Evolutionary conservation across 441 rosid species (phyloP), one percentile per base, ranked within the genome.

Genomic region (Aquilaria agallochum): DNA sequence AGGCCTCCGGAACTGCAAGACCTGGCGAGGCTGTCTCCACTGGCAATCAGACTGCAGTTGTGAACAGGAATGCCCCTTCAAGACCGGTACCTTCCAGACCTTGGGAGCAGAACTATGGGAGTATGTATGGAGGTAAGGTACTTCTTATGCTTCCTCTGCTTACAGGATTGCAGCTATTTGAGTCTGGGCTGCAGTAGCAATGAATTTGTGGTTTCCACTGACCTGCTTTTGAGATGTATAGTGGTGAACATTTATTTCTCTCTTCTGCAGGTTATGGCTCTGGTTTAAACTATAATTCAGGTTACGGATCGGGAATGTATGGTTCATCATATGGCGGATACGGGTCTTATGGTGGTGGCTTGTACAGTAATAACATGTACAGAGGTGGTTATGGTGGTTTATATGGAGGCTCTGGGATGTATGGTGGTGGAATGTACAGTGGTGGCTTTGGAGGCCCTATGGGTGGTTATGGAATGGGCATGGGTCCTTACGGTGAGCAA

Each of bases 391-490:
- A 81, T 74, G 89, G 94, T 53, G 88, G 96, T 59, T 31, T 74
- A n/a, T 76, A 73, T 64, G 89, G 86, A 64, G 83, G 85, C 55
- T 69, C 79, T 44, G 76, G 94, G 58, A 74, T 77, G 83, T 81
- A 79, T 20, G 81, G 88, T 33, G 80, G 90, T 5, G 92, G 88
- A 52, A 88, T 83, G 96, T 80, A 83, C 53, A 60, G 64, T 53
- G 72, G 88, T 58, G 78, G 93, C 58, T 31, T 72, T 53, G 91
- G 96, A 64, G 94, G 93, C 55, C 72, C 76, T 13, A 86, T 92
- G 96, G 96, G 97, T 75, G 94, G 95, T 68, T 87, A 76, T 74
- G 98, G 96, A 46, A 82, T 75, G 88, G 96, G 99, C 59, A 85
- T 76, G 87, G 79, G 85, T 76, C 95, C 91, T 34, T 80, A 82